phyloP scores from a whole-genome alignment of 371 early-diverging fungal species.

The Cokeromyces recurvatus region DNA sequence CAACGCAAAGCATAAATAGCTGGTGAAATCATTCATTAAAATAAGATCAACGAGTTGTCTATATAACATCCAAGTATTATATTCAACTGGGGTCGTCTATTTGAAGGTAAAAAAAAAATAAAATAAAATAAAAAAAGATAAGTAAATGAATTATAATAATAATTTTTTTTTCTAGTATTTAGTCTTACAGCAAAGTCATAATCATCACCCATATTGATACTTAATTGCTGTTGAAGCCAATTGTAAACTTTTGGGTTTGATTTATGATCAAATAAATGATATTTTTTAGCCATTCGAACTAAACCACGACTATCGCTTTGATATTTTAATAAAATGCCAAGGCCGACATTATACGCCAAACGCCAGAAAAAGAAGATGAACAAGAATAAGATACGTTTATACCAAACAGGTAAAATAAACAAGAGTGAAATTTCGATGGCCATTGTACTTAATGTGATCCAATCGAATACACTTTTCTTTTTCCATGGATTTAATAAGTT shows the following conservation, averaged over 20 bases:
- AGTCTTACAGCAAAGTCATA: constrained; percentile 70
- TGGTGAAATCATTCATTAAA: constrained; percentile 86
- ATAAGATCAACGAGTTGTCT: constrained; percentile 92
- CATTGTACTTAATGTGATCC: constrained; percentile 65
- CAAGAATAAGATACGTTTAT: constrained; percentile 56
- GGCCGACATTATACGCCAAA: constrained; percentile 78
- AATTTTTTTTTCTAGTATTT: neutral
- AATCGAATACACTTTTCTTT: constrained; percentile 73
- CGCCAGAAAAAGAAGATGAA: constrained; percentile 83
- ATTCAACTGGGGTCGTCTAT: constrained; percentile 83
- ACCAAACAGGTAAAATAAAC: constrained; percentile 50
- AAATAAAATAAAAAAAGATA: no score
- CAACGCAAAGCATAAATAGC: constrained; percentile 82
- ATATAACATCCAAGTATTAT: constrained; percentile 93
- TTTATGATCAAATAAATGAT: constrained; percentile 58
- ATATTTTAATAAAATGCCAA: constrained; percentile 76
- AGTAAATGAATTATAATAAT: no score
- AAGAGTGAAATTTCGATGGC: constrained; percentile 61
- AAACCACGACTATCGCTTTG: constrained; percentile 77
- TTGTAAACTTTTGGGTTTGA: constrained; percentile 46
- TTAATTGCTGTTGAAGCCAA: constrained; percentile 70
- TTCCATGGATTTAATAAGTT: constrained; percentile 62
- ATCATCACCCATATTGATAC: constrained; percentile 80
- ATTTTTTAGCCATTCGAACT: constrained; percentile 59
- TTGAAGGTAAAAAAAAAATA: neutral